Evolutionary conservation across 495 filamentous ascomycete genomes (phyloP), one percentile per base, ranked within the genome.

Genomic region (Talaromyces borbonicus): DNA sequence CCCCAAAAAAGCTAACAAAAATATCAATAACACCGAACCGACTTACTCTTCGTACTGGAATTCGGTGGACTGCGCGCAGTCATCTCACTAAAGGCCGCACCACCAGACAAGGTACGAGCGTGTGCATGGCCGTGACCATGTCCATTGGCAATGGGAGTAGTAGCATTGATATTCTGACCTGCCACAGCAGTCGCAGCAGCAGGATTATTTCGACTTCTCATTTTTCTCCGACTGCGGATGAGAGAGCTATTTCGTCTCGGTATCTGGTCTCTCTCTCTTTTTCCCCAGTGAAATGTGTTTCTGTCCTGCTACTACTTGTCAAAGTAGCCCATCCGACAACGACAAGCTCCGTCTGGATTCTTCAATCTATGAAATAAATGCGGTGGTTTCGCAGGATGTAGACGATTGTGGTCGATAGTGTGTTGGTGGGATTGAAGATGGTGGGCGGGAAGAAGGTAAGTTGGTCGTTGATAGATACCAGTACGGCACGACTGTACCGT

Each of bases 21-120:
- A 30, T 33, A 19, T 26, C 9, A 6, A 37, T 18, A 37, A 14
- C 33, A n/a, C n/a, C n/a, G 8, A 20, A 27, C 23, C 4, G 19
- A 69, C 81, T 58, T 65, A 90, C 84, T 90, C 66, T 85, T 84
- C 54, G 74, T 78, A 55, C 58, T 70, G 42, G 67, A 63, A 56
- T 80, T 82, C 5, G 89, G 88, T 37, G 89, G 89, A 62, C 88
- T 94, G 56, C 88, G 74, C 49, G 62, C 60, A 50, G 68, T 59
- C 63, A 72, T 66, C 44, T 72, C 69, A 19, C 22, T 38, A 49
- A 66, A 64, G 9, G 50, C 26, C 7, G 44, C 39, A 25, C 20
- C 27, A 44, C 61, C 66, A 11, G 67, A 69, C 26, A 52, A 58
- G 56, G 65, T 73, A 57, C 69, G 69, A 49, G 67, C 55, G 53